phyloP scores from a whole-genome alignment of 805 yeast species.

The Maudiozyma pseudohumilis region DNA sequence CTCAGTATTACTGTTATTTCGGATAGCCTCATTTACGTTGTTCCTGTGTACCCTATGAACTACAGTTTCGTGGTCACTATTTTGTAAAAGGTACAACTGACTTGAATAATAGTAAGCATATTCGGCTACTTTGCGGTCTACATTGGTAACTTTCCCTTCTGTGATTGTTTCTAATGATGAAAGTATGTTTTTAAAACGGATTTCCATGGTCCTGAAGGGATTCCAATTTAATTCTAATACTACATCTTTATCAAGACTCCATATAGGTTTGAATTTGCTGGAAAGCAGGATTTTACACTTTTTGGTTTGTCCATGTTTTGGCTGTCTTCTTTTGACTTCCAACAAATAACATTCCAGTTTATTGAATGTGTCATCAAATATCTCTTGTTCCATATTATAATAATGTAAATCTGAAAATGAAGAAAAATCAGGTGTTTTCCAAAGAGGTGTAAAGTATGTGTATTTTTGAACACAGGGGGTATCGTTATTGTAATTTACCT shows the following conservation, averaged over 20 bases:
- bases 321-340: neutral
- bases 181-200: neutral
- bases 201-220: slow-evolving; percentile 9
- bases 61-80: too few relatives aligned
- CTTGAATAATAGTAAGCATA: too few relatives aligned
- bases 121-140: too few relatives aligned
- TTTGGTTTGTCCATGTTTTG: neutral
- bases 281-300: neutral
- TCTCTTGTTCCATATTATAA: neutral
- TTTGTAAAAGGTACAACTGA: too few relatives aligned
- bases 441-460: too few relatives aligned
- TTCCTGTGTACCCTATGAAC: too few relatives aligned
- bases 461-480: too few relatives aligned
- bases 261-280: too few relatives aligned
- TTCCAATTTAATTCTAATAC: slow-evolving; percentile 14
- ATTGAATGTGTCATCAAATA: slow-evolving; percentile 13
- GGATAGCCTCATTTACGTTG: too few relatives aligned
- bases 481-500: too few relatives aligned
- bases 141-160: too few relatives aligned
- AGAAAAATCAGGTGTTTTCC: neutral
- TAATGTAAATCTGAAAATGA: neutral
- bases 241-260: slow-evolving; percentile 12
- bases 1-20: too few relatives aligned
- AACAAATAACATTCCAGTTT: slow-evolving; percentile 16
- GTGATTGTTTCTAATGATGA: neutral